phyloP scores from a whole-genome alignment of 768 basidiomycete species.

The Amanita muscaria region DNA sequence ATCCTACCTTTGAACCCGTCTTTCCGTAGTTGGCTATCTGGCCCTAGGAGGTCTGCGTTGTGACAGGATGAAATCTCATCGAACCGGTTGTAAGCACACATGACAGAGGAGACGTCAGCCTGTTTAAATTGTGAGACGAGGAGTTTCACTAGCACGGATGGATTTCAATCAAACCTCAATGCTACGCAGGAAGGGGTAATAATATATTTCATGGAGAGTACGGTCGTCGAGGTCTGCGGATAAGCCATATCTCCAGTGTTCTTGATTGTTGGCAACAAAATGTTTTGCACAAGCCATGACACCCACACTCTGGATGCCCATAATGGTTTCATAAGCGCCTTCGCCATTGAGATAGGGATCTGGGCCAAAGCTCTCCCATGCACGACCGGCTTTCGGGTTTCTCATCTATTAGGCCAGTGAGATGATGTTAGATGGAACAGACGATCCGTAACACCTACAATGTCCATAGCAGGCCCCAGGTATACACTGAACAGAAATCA shows the following conservation, averaged over 20 bases:
- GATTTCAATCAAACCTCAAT: constrained; percentile 32
- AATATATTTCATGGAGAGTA: constrained; percentile 36
- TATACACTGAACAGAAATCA: constrained; percentile 19
- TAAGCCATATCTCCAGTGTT: constrained; percentile 29
- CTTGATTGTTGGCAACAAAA: constrained; percentile 30
- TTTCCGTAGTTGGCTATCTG: constrained; percentile 27
- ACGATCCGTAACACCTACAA: constrained; percentile 20
- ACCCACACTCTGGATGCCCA: constrained; percentile 41
- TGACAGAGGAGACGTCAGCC: constrained; percentile 43
- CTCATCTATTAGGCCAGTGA: constrained; percentile 21
- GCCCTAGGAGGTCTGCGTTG: constrained; percentile 39
- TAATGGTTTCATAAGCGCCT: constrained; percentile 39
- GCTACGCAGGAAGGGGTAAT: constrained; percentile 40
- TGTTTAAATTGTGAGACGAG: constrained; percentile 11
- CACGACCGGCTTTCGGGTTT: constrained; percentile 30
- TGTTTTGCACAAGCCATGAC: constrained; percentile 44
- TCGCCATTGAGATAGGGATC: constrained; percentile 51
- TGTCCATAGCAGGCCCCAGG: constrained; percentile 38
- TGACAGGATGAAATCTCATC: constrained; percentile 61
- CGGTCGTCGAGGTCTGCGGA: constrained; percentile 35
- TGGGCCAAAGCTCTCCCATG: constrained; percentile 34
- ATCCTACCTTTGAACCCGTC: constrained; percentile 35
- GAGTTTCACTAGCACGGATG: neutral
- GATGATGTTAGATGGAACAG: neutral
- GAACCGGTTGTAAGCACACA: constrained; percentile 47